phyloP scores from a whole-genome alignment of 768 basidiomycete species.

The Suillus alpinus region DNA sequence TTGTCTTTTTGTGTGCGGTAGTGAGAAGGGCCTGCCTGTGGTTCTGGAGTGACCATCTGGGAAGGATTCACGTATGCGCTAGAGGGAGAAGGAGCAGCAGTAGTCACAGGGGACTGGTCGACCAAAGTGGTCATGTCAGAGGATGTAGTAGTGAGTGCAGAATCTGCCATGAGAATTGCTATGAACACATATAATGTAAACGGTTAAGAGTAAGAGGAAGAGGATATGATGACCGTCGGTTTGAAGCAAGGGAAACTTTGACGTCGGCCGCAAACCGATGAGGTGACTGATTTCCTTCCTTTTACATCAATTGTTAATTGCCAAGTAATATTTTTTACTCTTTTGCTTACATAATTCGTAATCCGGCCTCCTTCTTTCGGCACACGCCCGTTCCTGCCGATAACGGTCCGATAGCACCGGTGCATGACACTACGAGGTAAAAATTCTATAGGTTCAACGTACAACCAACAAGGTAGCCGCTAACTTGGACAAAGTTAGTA shows the following conservation, averaged over 20 bases:
- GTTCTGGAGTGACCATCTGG: slow-evolving; percentile 35
- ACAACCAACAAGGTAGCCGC: background rate
- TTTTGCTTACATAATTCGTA: slow-evolving; percentile 8
- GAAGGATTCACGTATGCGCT: slow-evolving; percentile 40
- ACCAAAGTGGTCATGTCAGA: slow-evolving; percentile 9
- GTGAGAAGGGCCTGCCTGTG: slow-evolving; percentile 33
- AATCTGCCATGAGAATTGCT: slow-evolving; percentile 7
- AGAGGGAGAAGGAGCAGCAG: slow-evolving; percentile 17
- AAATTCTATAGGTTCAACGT: slow-evolving; percentile 10
- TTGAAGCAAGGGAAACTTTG: slow-evolving; percentile 9
- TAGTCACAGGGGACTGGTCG: slow-evolving; percentile 9
- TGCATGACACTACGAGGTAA: too few species aligned
- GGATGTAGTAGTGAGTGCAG: slow-evolving; percentile 4
- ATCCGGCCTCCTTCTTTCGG: slow-evolving; percentile 1
- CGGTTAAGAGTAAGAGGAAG: background rate
- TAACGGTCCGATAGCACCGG: slow-evolving; percentile 5
- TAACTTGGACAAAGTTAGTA: slow-evolving; percentile 1
- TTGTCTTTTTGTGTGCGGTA: slow-evolving; percentile 37
- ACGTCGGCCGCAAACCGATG: slow-evolving; percentile 21
- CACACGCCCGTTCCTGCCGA: background rate
- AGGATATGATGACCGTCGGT: background rate
- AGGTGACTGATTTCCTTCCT: slow-evolving; percentile 5
- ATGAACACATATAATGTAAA: slow-evolving; percentile 13
- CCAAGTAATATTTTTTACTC: background rate
- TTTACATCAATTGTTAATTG: slow-evolving; percentile 11